Base-by-base conservation (phyloP, 2,329 filamentous ascomycete species). In the Myriosclerotinia curreyana region DNA sequence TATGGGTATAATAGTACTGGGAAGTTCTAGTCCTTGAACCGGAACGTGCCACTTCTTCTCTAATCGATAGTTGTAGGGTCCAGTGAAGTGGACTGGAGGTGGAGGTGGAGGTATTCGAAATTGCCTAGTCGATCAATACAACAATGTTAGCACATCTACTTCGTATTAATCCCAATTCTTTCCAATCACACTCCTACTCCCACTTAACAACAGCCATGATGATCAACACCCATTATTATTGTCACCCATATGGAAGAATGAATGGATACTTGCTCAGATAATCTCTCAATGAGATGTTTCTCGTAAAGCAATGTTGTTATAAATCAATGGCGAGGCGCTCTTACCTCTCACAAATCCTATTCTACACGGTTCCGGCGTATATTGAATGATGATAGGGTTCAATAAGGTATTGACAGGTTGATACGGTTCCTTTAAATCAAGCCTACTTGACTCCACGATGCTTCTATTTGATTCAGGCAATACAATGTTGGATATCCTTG, bases 221-320 rank as follows among this genome's bases (percentile, higher is more conserved):
- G 42, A 36, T 58, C 42, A 58, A 48, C 42, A 14, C 11, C 12
- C 54, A 48, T 44, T 42, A n/a, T n/a, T n/a, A n/a, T n/a, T 36
- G 42, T 42, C 20, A 48, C 28, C 28, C 28, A 31, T 5, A 2
- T 31, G 2, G 15, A 58, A 48, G 42, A 25, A 36, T 42, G 40
- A 28, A 54, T 36, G 58, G 31, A 60, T 22, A 60, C 46, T 60
- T 60, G 46, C 58, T 51, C n/a, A n/a, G n/a, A n/a, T n/a, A n/a
- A n/a, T n/a, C n/a, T n/a, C n/a, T n/a, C n/a, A n/a, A n/a, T n/a
- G n/a, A n/a, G n/a, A n/a, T n/a, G n/a, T n/a, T n/a, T n/a, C 22
- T 42, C 22, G 36, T 55, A 9, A 40, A 11, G 15, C 31, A 36
- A 11, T 36, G 14, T 25, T 20, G n/a, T 20, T 50, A 28, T 42